These are phyloP conservation scores for Aspergillaceae sp. DNA, from an alignment of 2,329 filamentous ascomycete species.

Conservation along the genomic window DNA sequence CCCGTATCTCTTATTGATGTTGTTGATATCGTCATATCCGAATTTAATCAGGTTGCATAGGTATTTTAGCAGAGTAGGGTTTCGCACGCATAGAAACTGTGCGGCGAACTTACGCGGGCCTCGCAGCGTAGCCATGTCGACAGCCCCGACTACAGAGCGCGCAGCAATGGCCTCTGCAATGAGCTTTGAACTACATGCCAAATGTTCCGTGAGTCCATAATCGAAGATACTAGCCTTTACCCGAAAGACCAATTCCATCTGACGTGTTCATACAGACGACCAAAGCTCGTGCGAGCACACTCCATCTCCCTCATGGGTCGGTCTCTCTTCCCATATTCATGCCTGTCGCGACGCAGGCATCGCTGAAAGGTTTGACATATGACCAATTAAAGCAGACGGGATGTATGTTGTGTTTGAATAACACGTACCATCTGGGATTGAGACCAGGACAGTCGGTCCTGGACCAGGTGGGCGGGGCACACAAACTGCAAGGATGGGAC, in stretches of 20 bases:
- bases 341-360: slow-evolving; percentile 95
- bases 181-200: slow-evolving; percentile 67
- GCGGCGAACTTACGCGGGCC: slow-evolving; percentile 6
- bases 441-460: slow-evolving; percentile 89
- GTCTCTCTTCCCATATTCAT: slow-evolving; percentile 93
- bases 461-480: slow-evolving; percentile 80
- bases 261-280: slow-evolving; percentile 57
- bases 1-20: neutral
- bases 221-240: no score
- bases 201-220: slow-evolving; percentile 62
- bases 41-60: neutral
- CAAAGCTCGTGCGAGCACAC: slow-evolving; percentile 78
- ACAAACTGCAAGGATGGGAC: slow-evolving; percentile 90
- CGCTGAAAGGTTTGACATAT: slow-evolving; percentile 86
- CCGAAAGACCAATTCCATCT: neutral
- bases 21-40: neutral
- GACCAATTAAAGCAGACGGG: slow-evolving; percentile 83
- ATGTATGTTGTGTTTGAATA: slow-evolving; percentile 89
- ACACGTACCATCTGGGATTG: slow-evolving; percentile 92
- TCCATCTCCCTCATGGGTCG: slow-evolving; percentile 83
- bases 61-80: neutral
- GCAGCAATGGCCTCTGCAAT: slow-evolving; percentile 51
- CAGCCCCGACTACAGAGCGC: slow-evolving; percentile 12
- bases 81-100: neutral
- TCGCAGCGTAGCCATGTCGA: slow-evolving; percentile 22